Percentiles rank a stretch among this genome's conserved stretches.
phyloP scores from a whole-genome alignment of 2,329 filamentous ascomycete genomes.

The Pseudogymnoascus sp. region DNA sequence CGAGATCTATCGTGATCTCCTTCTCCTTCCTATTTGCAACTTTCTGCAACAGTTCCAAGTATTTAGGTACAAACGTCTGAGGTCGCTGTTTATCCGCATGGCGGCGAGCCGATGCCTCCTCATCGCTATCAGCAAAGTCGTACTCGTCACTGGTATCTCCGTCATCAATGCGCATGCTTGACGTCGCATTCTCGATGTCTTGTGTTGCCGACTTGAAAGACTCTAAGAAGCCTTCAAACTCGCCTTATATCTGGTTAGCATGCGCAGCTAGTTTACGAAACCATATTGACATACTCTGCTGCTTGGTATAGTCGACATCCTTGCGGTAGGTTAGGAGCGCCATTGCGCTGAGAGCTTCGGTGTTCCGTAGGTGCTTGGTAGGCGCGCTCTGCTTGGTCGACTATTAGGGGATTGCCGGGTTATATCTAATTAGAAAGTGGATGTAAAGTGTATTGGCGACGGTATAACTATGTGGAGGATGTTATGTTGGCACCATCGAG shows the following conservation, averaged over 20 bases:
- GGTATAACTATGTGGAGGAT: constrained; percentile 1
- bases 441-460: constrained; percentile 13
- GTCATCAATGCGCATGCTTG: constrained; percentile 78
- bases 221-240: constrained; percentile 80
- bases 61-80: constrained; percentile 67
- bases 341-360: constrained; percentile 48
- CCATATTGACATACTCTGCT: constrained; percentile 57
- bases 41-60: constrained; percentile 79
- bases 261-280: constrained; percentile 1
- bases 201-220: constrained; percentile 79
- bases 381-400: not conserved
- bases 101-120: constrained; percentile 45
- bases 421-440: constrained; percentile 19
- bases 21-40: constrained; percentile 72
- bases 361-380: not conserved
- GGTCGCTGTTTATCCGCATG: constrained; percentile 42
- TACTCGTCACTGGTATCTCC: constrained; percentile 84
- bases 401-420: constrained; percentile 12
- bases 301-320: constrained; percentile 79
- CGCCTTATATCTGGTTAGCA: constrained; percentile 40
- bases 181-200: constrained; percentile 73
- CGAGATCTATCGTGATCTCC: constrained; percentile 79
- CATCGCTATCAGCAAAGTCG: constrained; percentile 82
- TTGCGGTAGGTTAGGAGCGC: constrained; percentile 74
- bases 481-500: not conserved